phyloP scores from a whole-genome alignment of 1,284 basidiomycete species.

The Ceratobasidium sp. region DNA sequence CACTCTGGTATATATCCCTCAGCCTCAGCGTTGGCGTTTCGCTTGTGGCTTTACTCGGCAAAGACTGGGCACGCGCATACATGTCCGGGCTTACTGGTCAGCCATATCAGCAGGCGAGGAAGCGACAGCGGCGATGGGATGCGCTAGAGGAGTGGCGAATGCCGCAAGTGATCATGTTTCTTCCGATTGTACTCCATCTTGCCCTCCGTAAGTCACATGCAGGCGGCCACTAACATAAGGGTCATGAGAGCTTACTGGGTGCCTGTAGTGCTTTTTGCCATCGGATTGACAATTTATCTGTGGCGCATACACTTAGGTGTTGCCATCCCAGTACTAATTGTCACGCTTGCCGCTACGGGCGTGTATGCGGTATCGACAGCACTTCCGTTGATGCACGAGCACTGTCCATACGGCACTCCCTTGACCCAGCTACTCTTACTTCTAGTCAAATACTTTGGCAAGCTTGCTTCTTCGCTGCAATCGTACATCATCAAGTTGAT shows the following conservation, averaged over 20 bases:
- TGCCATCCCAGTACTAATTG: constrained; percentile 5
- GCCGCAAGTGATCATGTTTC: neutral
- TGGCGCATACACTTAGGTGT: constrained; percentile 5
- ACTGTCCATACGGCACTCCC: constrained; percentile 14
- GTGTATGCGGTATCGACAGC: constrained; percentile 9
- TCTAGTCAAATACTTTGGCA: neutral
- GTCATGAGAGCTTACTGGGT: neutral
- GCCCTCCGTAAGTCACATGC: neutral
- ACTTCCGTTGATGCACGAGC: neutral
- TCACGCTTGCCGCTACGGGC: neutral
- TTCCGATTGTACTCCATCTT: neutral
- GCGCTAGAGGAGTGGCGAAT: neutral
- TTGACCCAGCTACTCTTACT: neutral
- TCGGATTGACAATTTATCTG: constrained; percentile 13
- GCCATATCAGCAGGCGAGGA: constrained; percentile 31
- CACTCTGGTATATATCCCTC: constrained; percentile 26
- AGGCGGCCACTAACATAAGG: too few relatives aligned
- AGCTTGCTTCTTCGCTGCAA: neutral
- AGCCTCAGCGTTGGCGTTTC: constrained; percentile 25
- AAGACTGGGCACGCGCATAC: constrained; percentile 22
- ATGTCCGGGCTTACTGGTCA: constrained; percentile 15
- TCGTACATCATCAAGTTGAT: neutral
- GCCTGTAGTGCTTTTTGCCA: neutral
- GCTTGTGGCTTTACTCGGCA: constrained; percentile 24
- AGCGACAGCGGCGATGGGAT: constrained; percentile 6